A percentile compares a stretch with the other conserved stretches of the same genome.
phyloP scores from a whole-genome alignment of 2,329 filamentous ascomycete genomes.

The Fusarium sp. region DNA sequence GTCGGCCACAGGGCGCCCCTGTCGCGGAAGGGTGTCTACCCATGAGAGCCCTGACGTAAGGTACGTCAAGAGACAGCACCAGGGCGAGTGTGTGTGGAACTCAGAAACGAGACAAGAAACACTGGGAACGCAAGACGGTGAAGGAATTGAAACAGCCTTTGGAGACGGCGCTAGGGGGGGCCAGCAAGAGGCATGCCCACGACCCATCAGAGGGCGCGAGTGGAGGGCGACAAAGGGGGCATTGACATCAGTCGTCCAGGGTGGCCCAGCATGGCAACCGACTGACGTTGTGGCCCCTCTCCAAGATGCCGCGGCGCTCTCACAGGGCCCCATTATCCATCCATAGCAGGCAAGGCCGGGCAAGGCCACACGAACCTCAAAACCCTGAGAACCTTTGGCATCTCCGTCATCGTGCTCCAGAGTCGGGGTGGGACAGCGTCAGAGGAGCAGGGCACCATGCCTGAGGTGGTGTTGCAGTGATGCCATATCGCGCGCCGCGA shows the following conservation, averaged over 20 bases:
- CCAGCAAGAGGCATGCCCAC: slow-evolving; percentile 27
- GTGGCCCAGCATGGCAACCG: slow-evolving; percentile 32
- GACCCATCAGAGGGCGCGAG: slow-evolving; percentile 15
- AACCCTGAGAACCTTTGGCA: slow-evolving; percentile 35
- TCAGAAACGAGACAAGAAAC: slow-evolving; percentile 42
- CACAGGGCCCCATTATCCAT: slow-evolving; percentile 10
- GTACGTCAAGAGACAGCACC: slow-evolving; percentile 38
- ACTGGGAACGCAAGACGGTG: slow-evolving; percentile 44
- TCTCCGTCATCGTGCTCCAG: slow-evolving; percentile 42
- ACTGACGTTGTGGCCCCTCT: slow-evolving; percentile 43
- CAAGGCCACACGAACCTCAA: slow-evolving; percentile 33
- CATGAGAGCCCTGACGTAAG: slow-evolving; percentile 46
- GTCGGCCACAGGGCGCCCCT: slow-evolving; percentile 41
- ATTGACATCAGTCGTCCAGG: slow-evolving; percentile 41
- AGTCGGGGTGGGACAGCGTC: slow-evolving; percentile 38
- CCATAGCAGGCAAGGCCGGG: slow-evolving; percentile 12
- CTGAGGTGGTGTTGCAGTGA: slow-evolving; percentile 42
- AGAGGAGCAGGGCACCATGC: slow-evolving; percentile 29
- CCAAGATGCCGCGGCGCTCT: slow-evolving; percentile 34
- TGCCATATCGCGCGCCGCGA: slow-evolving; percentile 38
- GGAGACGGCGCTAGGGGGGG: slow-evolving; percentile 31
- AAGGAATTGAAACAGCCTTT: slow-evolving; percentile 45
- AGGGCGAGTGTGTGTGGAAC: slow-evolving; percentile 40
- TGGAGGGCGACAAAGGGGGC: slow-evolving; percentile 36
- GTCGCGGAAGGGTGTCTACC: slow-evolving; percentile 41